Evolutionary conservation across 345 rosid species (phyloP), one percentile per base, ranked within the genome.

Genomic region (Bretschneidera sinensis): DNA sequence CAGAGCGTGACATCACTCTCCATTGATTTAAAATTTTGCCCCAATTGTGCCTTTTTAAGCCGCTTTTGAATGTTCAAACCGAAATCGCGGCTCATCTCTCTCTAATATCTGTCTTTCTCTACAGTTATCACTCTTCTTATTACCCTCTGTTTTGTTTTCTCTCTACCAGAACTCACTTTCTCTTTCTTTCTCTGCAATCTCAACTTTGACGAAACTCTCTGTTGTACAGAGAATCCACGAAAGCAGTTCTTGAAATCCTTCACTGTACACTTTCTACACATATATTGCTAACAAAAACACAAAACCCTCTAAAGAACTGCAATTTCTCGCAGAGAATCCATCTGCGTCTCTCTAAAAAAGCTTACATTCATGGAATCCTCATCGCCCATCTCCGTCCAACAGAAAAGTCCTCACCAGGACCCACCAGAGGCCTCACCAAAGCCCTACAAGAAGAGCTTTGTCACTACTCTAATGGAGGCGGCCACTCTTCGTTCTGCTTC

Each of bases 381-480:
- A 20, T 79, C 91, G 3, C 91, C 86, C 43, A 61, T 64, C 55
- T 61, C 80, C 39, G 6, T 75, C 2, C 79, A 68, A 9, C 80
- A 63, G 19, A 76, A 84, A 67, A 20, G 75, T 16, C 75, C 63
- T 51, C 51, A 19, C 35, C 56, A 54, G 35, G 64, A 70, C 23
- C 71, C 68, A 17, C 50, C 74, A 16, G 71, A 69, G 43, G 66
- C 81, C 9, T 72, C 83, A 0, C 79, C 75, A 2, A 78, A 70
- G 33, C 80, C 81, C 4, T 64, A 22, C 78, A 88, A 89, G 81
- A 92, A 86, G 71, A 82, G 76, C 78, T 79, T 92, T 53, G 84
- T 86, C 7, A 68, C 92, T 6, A 63, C 97, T n/a, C 74, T 87
- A 25, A 89, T 87, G 88, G 90, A 80, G 56, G 90, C 85, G 22